Evolutionary conservation across 495 filamentous ascomycete genomes (phyloP).

Genomic region (Talaromyces thailandensis): DNA sequence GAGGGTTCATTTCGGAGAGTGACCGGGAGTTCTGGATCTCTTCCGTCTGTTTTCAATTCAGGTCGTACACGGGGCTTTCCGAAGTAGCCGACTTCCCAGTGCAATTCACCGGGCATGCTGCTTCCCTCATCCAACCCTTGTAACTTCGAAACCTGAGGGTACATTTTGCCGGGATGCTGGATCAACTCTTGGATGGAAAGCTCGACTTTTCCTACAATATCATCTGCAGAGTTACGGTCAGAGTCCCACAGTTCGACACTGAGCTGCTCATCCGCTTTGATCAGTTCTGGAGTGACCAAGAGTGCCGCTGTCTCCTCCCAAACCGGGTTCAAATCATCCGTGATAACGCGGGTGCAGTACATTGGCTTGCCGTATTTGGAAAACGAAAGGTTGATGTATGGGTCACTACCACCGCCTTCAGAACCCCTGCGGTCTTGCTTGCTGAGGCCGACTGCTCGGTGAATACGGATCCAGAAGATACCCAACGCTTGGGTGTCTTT

Average conservation of each 20-base stretch:
- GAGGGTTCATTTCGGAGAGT: conserved; percentile 62
- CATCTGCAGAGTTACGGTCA: conserved; percentile 79
- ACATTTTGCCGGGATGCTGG: conserved; percentile 86
- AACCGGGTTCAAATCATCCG: conserved; percentile 87
- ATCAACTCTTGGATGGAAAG: conserved; percentile 90
- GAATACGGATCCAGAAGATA: conserved; percentile 83
- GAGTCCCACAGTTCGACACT: conserved; percentile 95
- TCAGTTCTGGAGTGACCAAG: conserved; percentile 74
- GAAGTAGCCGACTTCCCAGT: conserved; percentile 96
- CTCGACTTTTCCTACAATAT: conserved; percentile 90
- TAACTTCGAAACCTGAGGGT: conserved; percentile 79
- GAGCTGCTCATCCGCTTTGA: conserved; percentile 87
- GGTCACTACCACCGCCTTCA: conserved; percentile 83
- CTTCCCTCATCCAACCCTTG: conserved; percentile 71
- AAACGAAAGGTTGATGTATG: conserved; percentile 70
- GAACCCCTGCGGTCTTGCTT: conserved; percentile 84
- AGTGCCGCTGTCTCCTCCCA: conserved; percentile 89
- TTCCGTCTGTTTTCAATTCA: conserved; percentile 77
- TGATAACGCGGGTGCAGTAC: conserved; percentile 94
- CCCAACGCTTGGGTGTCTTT: conserved; percentile 83
- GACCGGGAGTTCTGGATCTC: conserved; percentile 65
- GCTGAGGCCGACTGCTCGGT: conserved; percentile 75
- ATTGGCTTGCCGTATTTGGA: conserved; percentile 94
- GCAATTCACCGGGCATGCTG: conserved; percentile 84
- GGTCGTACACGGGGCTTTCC: conserved; percentile 77